Base-by-base conservation (phyloP, 176 grass and related monocot genomes). In the Areca catechu region DNA sequence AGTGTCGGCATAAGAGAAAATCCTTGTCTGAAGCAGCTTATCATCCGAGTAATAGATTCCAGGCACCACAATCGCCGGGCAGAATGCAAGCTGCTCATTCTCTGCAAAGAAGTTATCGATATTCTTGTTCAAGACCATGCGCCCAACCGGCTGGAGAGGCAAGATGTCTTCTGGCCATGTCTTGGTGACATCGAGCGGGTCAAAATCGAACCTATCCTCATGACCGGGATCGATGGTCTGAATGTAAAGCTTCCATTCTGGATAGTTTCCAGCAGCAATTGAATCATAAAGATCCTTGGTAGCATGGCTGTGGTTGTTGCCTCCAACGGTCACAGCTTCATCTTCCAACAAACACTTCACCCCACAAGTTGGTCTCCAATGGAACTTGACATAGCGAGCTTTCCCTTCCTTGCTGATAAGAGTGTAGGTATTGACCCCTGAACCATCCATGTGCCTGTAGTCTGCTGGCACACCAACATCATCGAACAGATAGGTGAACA, bases 401-500 rank as follows among this genome's bases (percentile, higher is more conserved):
- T 77, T 97, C 50, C 92, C 92, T 57, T 82, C 76, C 65, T 74
- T 77, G 83, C 57, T 85, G 57, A 97, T 61, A 54, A 97, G 83
- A 5, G 86, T 88, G 68, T 90, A 97, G 43, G 92, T 91, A 78
- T 97, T 86, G 65, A 97, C 92, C 16, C 92, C 92, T 24, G 92
- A 97, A 20, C 92, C 92, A 72, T 97, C 92, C 92, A 97, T 97
- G 77, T 97, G 93, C 68, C 93, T 83, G 76, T 97, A 97, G 66
- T 97, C 84, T 22, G 87, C 78, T 22, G 93, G 93, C 65, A 97
- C 78, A 61, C 93, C 93, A 37, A 97, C 0, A 77, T 97, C 93
- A 62, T 97, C 93, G 65, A 88, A 97, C 71, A 97, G 87, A 74
- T 91, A 97, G 28, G 78, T 63, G 76, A 97, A 97, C 92, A 97